These are phyloP conservation scores for Salix exigua DNA, from an alignment of 345 rosid species.

Conservation along the genomic window DNA sequence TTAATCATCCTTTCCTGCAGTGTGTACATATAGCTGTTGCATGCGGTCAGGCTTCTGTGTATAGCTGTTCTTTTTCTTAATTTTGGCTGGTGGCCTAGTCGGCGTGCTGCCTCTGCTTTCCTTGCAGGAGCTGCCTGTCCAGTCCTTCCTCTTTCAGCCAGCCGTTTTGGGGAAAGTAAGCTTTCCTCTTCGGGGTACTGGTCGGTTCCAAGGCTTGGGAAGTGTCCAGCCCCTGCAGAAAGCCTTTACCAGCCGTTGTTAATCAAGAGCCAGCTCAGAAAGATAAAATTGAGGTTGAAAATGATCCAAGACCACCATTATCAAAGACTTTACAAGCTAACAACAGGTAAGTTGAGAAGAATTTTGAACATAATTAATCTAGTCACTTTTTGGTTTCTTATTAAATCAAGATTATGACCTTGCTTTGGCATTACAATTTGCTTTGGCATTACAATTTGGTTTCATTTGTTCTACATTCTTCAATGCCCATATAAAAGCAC, in stretches of 20 bases:
- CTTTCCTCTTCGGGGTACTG: no score
- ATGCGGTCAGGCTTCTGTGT: no score
- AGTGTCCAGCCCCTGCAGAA: no score
- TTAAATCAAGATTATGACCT: background rate
- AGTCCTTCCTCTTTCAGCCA: no score
- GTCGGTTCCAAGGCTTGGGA: no score
- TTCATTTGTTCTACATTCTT: background rate
- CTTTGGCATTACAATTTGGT: background rate
- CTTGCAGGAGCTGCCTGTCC: accelerated
- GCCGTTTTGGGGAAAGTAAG: no score
- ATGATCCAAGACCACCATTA: background rate
- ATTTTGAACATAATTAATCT: background rate
- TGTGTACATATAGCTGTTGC: no score
- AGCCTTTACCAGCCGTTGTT: no score
- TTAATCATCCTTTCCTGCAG: no score
- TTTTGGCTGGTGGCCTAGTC: no score
- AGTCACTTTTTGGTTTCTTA: background rate
- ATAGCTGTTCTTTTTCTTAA: no score
- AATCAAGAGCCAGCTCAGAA: background rate
- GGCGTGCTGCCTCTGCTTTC: no score
- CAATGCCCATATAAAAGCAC: background rate
- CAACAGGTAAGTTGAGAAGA: background rate
- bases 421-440: background rate
- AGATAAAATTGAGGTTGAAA: background rate
- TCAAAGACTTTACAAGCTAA: background rate